A percentile compares a stretch with the other conserved stretches of the same genome.
Evolutionary conservation across 106 monocot genomes (phyloP).

Genomic region (Agapanthus africanus): DNA sequence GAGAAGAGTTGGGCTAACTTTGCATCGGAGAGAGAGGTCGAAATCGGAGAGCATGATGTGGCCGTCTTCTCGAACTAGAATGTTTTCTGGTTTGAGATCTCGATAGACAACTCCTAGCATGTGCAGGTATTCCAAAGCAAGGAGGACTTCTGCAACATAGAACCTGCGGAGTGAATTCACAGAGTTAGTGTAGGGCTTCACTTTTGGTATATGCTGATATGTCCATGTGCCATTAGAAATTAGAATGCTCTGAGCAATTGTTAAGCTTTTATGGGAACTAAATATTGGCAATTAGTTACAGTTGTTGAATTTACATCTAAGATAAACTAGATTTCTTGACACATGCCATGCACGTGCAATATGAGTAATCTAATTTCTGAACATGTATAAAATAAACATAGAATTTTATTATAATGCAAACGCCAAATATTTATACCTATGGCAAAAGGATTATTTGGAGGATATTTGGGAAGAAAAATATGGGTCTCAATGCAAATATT

Average conservation of each 20-base stretch:
- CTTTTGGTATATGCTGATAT: neutral
- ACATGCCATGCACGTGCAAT: neutral
- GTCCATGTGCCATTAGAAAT: too few relatives aligned
- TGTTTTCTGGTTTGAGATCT: constrained; percentile 83
- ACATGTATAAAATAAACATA: too few relatives aligned
- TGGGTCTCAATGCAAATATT: too few relatives aligned
- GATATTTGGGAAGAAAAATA: too few relatives aligned
- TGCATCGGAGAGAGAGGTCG: constrained; percentile 53
- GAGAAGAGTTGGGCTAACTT: constrained; percentile 55
- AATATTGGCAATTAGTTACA: neutral
- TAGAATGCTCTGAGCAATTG: neutral
- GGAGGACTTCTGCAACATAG: constrained; percentile 77
- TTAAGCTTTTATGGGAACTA: neutral
- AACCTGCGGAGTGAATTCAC: constrained; percentile 37
- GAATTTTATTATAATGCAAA: too few relatives aligned
- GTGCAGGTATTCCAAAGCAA: constrained; percentile 60
- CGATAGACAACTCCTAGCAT: constrained; percentile 72
- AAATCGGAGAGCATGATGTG: constrained; percentile 69
- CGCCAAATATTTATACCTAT: too few relatives aligned
- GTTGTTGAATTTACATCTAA: neutral
- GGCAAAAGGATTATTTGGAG: too few relatives aligned
- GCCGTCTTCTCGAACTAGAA: constrained; percentile 57
- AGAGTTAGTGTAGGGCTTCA: too few relatives aligned
- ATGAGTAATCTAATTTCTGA: too few relatives aligned
- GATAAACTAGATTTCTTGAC: neutral